A percentile compares a stretch with the other conserved stretches of the same genome.
Conservation (phyloP, 2,329 filamentous ascomycete species). For the Reticulascus tulasneorum region DNA sequence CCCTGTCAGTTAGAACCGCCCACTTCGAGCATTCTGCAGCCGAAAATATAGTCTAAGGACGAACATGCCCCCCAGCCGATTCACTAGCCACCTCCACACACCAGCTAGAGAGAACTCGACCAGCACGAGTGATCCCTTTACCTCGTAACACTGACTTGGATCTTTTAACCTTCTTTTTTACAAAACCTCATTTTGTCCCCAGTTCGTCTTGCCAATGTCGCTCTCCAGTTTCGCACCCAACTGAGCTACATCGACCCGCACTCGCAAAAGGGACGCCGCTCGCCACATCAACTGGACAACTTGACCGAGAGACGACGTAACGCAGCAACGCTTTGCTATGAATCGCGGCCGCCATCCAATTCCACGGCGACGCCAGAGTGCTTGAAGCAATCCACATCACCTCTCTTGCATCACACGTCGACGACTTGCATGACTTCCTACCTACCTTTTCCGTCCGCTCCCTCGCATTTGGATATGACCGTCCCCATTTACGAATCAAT, state of each 20-base stretch:
- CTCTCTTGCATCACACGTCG: not conserved
- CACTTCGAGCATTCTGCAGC: conserved; percentile 14
- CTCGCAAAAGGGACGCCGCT: no score
- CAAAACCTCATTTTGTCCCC: conserved; percentile 13
- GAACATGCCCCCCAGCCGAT: conserved; percentile 9
- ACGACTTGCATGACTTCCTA: not conserved
- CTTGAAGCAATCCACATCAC: conserved; percentile 4
- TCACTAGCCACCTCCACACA: conserved; percentile 14
- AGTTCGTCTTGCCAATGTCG: conserved; percentile 7
- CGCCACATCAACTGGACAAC: no score
- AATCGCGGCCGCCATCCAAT: no score
- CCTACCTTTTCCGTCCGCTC: not conserved
- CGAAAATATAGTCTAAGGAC: conserved; percentile 9
- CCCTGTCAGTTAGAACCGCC: no score
- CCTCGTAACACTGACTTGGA: conserved; percentile 7
- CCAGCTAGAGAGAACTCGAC: conserved; percentile 4
- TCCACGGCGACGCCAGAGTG: conserved; percentile 1
- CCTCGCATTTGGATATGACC: conserved; percentile 29
- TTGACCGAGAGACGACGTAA: no score
- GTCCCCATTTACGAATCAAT: conserved; percentile 35
- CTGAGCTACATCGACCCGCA: no score
- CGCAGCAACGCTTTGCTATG: no score
- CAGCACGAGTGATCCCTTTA: conserved; percentile 12
- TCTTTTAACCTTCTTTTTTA: conserved; percentile 11
- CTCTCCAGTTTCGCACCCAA: no score